phyloP scores from a whole-genome alignment of 2,329 filamentous ascomycete species.

The Paecilomyces sp. region DNA sequence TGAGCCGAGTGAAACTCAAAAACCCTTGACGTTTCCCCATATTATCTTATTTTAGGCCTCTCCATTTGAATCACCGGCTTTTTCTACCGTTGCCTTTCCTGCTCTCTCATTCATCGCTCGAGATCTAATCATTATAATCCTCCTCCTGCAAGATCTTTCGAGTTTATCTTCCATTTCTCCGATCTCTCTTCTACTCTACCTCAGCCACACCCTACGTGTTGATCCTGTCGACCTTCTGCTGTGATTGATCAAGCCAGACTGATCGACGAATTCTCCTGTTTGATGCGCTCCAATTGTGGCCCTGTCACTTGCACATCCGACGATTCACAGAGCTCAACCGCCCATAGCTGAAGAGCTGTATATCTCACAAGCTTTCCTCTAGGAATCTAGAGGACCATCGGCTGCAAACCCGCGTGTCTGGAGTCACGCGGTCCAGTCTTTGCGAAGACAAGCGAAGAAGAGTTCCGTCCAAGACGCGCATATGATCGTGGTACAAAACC shows the following conservation, averaged over 20 bases:
- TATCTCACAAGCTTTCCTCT: neutral
- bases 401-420: neutral
- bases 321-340: neutral
- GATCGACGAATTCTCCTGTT: neutral
- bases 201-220: neutral
- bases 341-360: neutral
- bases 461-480: constrained; percentile 23
- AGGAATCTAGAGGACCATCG: neutral
- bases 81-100: neutral
- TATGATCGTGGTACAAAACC: constrained; percentile 38
- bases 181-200: neutral
- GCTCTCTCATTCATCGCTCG: neutral
- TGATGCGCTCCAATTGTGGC: neutral
- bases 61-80: neutral
- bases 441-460: neutral
- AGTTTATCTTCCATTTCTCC: neutral
- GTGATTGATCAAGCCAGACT: neutral
- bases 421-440: neutral
- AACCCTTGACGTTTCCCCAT: neutral
- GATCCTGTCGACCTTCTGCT: neutral
- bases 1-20: neutral
- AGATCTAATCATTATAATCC: neutral
- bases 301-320: neutral
- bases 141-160: neutral
- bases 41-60: neutral